These are phyloP conservation scores for Cubamyces sp. DNA, from an alignment of 768 basidiomycete species.

Conservation along the genomic window DNA sequence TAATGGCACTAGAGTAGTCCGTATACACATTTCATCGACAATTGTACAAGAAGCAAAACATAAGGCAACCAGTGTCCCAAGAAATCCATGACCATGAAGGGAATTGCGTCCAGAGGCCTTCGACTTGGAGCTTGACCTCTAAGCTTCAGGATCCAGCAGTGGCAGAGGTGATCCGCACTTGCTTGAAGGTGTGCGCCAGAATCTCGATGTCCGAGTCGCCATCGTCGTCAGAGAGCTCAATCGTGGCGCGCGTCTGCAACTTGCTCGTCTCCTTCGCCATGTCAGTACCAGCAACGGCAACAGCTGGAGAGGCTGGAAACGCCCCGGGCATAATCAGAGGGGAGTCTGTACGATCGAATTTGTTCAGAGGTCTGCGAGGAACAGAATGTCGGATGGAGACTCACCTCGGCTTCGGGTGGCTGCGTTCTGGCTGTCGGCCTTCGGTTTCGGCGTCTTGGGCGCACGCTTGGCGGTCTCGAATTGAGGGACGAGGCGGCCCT, in stretches of 20 bases:
- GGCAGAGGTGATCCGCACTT: constrained; percentile 3
- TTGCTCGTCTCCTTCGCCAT: not conserved
- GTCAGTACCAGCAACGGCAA: not conserved
- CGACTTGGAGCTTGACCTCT: too few species aligned
- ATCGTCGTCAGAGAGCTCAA: constrained; percentile 14
- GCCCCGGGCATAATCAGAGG: constrained; percentile 23
- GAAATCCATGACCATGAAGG: too few species aligned
- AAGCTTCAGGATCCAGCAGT: not conserved
- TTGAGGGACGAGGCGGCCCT: constrained; percentile 60
- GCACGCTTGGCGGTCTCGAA: constrained; percentile 45
- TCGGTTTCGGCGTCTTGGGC: constrained; percentile 39
- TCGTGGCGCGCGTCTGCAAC: not conserved
- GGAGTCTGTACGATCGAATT: constrained; percentile 15
- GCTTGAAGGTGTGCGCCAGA: constrained; percentile 18
- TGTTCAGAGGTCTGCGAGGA: not conserved
- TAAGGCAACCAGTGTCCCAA: too few species aligned
- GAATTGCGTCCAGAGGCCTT: too few species aligned
- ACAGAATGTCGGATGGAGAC: not conserved
- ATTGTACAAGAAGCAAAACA: too few species aligned
- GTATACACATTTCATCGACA: too few species aligned
- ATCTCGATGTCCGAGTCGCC: constrained; percentile 24
- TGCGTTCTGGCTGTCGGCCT: constrained; percentile 26
- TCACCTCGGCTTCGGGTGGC: constrained; percentile 23
- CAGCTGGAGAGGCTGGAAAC: constrained; percentile 9
- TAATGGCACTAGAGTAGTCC: too few species aligned